These are phyloP conservation scores for Remersonia thermophila DNA, from an alignment of 2,329 filamentous ascomycete species.

Conservation along the genomic window DNA sequence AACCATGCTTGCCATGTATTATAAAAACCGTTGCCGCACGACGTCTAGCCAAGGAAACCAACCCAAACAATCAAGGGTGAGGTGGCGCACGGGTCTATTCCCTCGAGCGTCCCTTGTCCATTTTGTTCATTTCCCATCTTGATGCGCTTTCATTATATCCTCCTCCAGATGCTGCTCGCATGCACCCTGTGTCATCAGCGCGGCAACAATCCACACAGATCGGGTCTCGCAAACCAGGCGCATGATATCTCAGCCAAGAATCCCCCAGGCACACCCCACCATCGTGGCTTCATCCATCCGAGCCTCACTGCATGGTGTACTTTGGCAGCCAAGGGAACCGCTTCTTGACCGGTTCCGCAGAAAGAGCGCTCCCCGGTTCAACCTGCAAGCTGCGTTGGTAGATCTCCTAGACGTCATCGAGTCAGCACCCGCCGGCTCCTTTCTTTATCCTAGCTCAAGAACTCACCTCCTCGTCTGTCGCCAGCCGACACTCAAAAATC, in stretches of 20 bases:
- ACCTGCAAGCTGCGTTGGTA: constrained; percentile 50
- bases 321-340: constrained; percentile 56
- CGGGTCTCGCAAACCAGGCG: no score
- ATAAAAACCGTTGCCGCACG: not conserved
- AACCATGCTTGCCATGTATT: no score
- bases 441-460: not conserved
- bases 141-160: no score
- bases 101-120: not conserved
- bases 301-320: not conserved
- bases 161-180: no score
- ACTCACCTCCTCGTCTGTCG: constrained; percentile 77
- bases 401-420: constrained; percentile 37
- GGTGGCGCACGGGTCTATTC: no score
- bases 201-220: no score
- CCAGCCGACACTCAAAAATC: constrained; percentile 70
- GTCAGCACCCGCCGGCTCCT: constrained; percentile 10
- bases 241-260: not conserved
- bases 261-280: no score
- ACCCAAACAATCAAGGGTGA: no score
- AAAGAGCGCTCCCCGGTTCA: constrained; percentile 36
- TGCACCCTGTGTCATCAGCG: no score
- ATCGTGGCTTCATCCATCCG: no score
- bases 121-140: not conserved
- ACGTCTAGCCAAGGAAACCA: not conserved
- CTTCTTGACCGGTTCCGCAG: constrained; percentile 43